Evolutionary conservation across 164 flowering plant species (phyloP), one percentile per base, ranked within the genome.

Genomic region (Berberis thunbergii): DNA sequence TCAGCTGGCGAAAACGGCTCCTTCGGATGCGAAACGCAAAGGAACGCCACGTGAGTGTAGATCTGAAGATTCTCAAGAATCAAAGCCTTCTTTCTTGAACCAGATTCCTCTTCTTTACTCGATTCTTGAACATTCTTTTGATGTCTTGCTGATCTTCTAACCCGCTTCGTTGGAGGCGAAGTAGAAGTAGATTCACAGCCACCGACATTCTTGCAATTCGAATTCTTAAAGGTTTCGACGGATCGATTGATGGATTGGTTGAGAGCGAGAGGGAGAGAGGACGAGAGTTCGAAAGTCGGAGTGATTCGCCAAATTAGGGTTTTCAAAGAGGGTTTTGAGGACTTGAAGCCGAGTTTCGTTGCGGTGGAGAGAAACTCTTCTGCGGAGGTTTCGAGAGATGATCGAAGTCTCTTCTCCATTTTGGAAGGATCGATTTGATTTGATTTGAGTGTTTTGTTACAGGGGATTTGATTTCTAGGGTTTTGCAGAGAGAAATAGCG

Each of bases 331-430:
- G 88, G 60, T 72, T 85, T 91, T 7, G 76, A 64, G 43, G 92
- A 69, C 52, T 77, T 84, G 7, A 81, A 66, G 43, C 64, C 70
- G 49, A 73, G 57, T 54, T 78, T 83, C 0, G 74, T 60, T 9
- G 84, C 86, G 3, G 79, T 52, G 49, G 76, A 61, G 72, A 94
- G 86, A 78, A 94, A 94, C 26, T 77, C 78, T 45, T 83, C 84
- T 12, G 97, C 78, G 0, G 99, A 85, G 60, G 72, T 66, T 11
- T 73, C 68, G 41, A 89, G 86, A 41, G 86, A 74, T 2, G 93
- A 83, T 2, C 88, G 86, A 4, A 94, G 85, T 45, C 82, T 60
- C 73, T 84, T 86, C 87, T 89, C 98, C 98, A 87, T 54, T 70
- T 57, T 57, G 26, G 26, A 26, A 26, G 26, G 64, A 40, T 57